phyloP scores from a whole-genome alignment of 2,329 filamentous ascomycete species.

The Nigrospora osmanthi region DNA sequence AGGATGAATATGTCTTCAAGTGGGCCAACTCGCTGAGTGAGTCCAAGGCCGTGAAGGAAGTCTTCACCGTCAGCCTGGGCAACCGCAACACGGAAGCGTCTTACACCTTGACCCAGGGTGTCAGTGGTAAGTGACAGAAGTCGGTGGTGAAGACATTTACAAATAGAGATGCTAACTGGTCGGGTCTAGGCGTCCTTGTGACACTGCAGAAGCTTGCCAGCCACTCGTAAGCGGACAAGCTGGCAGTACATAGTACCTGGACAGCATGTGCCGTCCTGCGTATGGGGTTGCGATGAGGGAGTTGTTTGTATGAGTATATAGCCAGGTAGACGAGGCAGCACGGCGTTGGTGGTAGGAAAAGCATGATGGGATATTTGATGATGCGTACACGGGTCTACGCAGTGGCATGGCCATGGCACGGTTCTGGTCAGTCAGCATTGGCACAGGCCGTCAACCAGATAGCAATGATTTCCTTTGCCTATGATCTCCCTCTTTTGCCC shows the following conservation, averaged over 20 bases:
- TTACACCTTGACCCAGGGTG: constrained; percentile 80
- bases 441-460: too few relatives aligned
- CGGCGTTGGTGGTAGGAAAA: too few relatives aligned
- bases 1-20: constrained; percentile 88
- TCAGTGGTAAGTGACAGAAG: constrained; percentile 62
- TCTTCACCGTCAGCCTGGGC: constrained; percentile 80
- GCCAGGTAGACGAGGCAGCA: too few relatives aligned
- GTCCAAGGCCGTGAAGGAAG: constrained; percentile 52
- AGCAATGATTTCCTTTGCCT: too few relatives aligned
- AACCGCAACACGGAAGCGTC: constrained; percentile 82
- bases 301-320: too few relatives aligned
- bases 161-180: constrained; percentile 6
- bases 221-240: constrained; percentile 19
- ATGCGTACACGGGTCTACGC: too few relatives aligned
- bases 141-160: background rate
- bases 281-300: too few relatives aligned
- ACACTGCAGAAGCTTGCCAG: constrained; percentile 43
- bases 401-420: too few relatives aligned
- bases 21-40: constrained; percentile 78
- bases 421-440: too few relatives aligned
- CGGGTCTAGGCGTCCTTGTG: constrained; percentile 35
- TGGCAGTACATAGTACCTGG: background rate
- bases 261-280: too few relatives aligned
- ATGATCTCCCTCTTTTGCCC: too few relatives aligned
- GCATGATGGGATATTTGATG: too few relatives aligned